Evolutionary conservation across 306 rosid species (phyloP).

Genomic region (Acacia crassicarpa): DNA sequence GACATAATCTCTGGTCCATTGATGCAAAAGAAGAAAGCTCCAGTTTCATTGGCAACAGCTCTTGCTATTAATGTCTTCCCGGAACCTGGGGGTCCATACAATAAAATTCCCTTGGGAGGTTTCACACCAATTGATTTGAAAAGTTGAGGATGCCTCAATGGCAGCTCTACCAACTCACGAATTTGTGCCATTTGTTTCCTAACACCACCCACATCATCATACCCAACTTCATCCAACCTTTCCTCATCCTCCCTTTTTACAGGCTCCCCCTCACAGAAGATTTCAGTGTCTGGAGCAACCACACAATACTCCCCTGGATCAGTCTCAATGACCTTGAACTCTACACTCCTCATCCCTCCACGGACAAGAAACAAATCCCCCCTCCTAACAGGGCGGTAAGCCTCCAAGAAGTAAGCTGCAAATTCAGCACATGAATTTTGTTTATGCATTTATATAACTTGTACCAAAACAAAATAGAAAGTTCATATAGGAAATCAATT

Average conservation of each 20-base stretch:
- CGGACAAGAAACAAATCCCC: conserved; percentile 67
- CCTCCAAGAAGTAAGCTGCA: conserved; percentile 66
- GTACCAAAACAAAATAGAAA: background rate
- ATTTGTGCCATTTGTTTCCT: conserved; percentile 75
- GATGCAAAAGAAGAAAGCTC: conserved; percentile 70
- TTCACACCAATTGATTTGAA: conserved; percentile 71
- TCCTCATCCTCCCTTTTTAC: conserved; percentile 68
- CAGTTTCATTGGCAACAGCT: conserved; percentile 71
- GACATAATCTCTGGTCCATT: conserved; percentile 76
- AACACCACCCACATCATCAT: conserved; percentile 78
- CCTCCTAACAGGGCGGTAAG: conserved; percentile 70
- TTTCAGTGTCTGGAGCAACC: conserved; percentile 72
- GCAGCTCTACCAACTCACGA: conserved; percentile 68
- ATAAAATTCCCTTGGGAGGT: conserved; percentile 68
- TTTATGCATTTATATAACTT: background rate
- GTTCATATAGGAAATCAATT: background rate
- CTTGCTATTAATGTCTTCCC: conserved; percentile 68
- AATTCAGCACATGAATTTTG: background rate
- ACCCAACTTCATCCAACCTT: conserved; percentile 62
- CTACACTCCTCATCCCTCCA: conserved; percentile 69
- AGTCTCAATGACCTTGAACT: conserved; percentile 69
- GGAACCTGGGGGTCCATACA: conserved; percentile 75
- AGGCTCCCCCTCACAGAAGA: conserved; percentile 67
- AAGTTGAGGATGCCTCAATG: conserved; percentile 69
- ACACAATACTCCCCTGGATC: conserved; percentile 71